Base-by-base conservation (phyloP, 257 asterid species). In the Nicotiana attenuata region DNA sequence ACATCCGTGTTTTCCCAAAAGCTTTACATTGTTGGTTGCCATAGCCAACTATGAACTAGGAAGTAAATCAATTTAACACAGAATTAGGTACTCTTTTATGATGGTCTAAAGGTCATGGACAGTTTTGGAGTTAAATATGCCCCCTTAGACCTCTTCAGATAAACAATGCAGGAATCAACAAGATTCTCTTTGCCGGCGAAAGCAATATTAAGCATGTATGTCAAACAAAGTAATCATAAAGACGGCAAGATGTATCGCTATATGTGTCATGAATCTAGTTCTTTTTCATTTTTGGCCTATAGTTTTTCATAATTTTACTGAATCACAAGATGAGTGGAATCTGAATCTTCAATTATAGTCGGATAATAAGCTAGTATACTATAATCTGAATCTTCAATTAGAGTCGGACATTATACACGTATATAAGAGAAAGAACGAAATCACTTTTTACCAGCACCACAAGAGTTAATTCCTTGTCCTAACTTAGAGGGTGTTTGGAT, bases 1-100 rank as follows among this genome's bases (percentile, higher is more conserved):
- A 87, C 92, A 84, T 19, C 63, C 56, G 71, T 85, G 50, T 13
- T 64, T 26, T 11, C 94, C 97, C 17, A 90, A 28, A 11, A 90
- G 78, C 86, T 87, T 87, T 15, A 89, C 88, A 80, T 53, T 88
- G 38, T 80, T 82, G 55, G 81, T 38, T 33, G 83, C 77, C 96
- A 90, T 91, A 13, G 80, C 85, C 15, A 73, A 79, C 66, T 77
- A 38, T 47, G 35, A 14, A 73, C 35, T 29, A 11, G 0, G 41
- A 68, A 67, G 14, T 9, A 0, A n/a, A 45, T 13, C 14, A 41
- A 68, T n/a, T 41, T 69, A 19, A n/a, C 0, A 33, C 69, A 31
- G 31, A 41, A 78, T 59, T 57, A 77, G 68, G 31, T 10, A 77
- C 53, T 29, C 67, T 28, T 59, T 22, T 31, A 31, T 65, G 38